These are phyloP conservation scores for Saccharomycopsis fermentans DNA, from an alignment of 805 yeast genomes.

Conservation along the genomic window DNA sequence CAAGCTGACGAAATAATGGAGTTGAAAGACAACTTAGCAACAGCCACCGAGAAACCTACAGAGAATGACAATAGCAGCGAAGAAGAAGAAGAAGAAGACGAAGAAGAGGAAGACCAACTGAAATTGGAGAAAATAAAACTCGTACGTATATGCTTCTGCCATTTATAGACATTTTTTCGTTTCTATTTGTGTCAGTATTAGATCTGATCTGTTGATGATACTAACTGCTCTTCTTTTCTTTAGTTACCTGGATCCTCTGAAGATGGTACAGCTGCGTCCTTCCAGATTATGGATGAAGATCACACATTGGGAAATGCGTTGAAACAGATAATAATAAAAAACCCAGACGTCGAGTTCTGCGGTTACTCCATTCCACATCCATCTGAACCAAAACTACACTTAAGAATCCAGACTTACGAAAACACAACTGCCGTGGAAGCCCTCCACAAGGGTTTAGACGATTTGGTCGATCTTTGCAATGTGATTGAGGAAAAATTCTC, in stretches of 20 bases:
- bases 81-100: conserved; percentile 11
- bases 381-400: conserved; percentile 77
- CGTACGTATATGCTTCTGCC: conserved; percentile 1
- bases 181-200: neutral
- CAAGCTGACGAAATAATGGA: neutral
- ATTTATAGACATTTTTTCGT: no score
- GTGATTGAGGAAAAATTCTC: conserved; percentile 73
- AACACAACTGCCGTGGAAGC: conserved; percentile 83
- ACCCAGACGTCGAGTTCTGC: conserved; percentile 95
- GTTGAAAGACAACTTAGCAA: neutral
- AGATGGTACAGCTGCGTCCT: conserved; percentile 91
- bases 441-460: conserved; percentile 81
- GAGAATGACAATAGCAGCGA: neutral
- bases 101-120: conserved; percentile 21
- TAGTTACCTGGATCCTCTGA: conserved; percentile 76
- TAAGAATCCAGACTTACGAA: conserved; percentile 91
- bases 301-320: conserved; percentile 94
- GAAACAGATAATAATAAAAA: conserved; percentile 91
- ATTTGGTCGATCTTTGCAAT: conserved; percentile 71
- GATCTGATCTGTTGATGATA: neutral
- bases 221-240: neutral
- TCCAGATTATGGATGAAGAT: conserved; percentile 88
- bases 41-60: neutral
- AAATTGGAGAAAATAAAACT: conserved; percentile 18
- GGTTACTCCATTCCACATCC: conserved; percentile 99